Percentiles rank a stretch among this genome's conserved stretches.
Evolutionary conservation across 768 basidiomycete genomes (phyloP).

Genomic region (Ramaria rubella): DNA sequence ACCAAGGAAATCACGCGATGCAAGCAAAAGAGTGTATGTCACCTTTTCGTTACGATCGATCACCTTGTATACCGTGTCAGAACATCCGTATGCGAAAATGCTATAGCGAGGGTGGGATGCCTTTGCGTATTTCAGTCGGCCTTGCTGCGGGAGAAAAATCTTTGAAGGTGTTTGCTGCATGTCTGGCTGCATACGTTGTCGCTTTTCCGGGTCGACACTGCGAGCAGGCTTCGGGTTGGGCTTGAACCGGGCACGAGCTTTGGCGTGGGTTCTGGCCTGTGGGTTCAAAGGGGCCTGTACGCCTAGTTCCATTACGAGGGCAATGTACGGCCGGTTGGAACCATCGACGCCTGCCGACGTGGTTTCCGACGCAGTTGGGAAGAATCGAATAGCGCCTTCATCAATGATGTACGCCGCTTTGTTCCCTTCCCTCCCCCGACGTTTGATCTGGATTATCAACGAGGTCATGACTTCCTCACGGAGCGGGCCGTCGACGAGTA

Average conservation of each 20-base stretch:
- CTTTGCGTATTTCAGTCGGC: background rate
- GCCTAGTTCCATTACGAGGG: constrained; percentile 18
- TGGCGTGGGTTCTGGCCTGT: no score
- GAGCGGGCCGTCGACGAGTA: constrained; percentile 14
- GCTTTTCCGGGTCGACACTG: no score
- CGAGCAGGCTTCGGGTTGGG: no score
- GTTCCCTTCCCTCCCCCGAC: background rate
- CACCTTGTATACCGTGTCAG: constrained; percentile 15
- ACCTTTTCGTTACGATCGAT: background rate
- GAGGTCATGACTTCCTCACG: constrained; percentile 12
- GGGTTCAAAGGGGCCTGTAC: constrained; percentile 7
- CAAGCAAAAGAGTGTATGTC: no score
- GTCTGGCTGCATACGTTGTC: background rate
- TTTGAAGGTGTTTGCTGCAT: background rate
- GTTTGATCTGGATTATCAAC: constrained; percentile 20
- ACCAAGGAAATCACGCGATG: background rate
- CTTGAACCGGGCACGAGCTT: background rate
- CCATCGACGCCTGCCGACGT: background rate
- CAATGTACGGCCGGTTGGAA: constrained; percentile 16
- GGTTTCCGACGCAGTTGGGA: background rate
- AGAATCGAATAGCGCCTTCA: constrained; percentile 7
- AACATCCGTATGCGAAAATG: no score
- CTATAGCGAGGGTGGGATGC: constrained; percentile 17
- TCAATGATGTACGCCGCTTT: constrained; percentile 9
- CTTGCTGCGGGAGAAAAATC: background rate